Evolutionary conservation across 768 basidiomycete genomes (phyloP), one percentile per base, ranked within the genome.

Genomic region (Lactarius quietus): DNA sequence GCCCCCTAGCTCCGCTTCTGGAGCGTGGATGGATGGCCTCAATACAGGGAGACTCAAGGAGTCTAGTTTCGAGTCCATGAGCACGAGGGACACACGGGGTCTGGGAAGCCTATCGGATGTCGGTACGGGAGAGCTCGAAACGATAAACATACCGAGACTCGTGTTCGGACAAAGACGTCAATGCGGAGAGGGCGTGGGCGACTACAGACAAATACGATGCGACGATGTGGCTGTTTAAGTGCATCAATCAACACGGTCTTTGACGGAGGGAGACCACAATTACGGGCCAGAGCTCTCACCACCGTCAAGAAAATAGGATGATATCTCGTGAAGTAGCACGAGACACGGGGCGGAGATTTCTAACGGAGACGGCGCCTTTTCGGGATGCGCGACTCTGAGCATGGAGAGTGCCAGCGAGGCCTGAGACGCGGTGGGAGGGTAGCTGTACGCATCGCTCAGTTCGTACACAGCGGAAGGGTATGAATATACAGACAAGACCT

Each of bases 401-500:
- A 61, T 68, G 28, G 69, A 70, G 48, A 70, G 67, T 1, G 51
- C 45, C 23, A 70, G 53, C 9, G 63, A 61, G 20, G 64, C 52
- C 26, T 70, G 69, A 15, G 52, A 6, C 3, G 69, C 33, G 12
- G 57, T 68, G 9, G 58, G 36, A 0, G 69, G 64, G 41, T 70
- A 70, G 53, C 69, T 70, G 51, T 12, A 33, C 20, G 20, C 33
- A n/a, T 23, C 26, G 14, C 57, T 55, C 3, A 41, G 57, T 28
- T 26, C 6, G 7, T 33, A 28, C n/a, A 8, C 31, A 15, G n/a
- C 17, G 18, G 23, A 57, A 5, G 17, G 6, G 23, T 3, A 38
- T 17, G 36, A 61, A 15, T 57, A 14, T 57, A 80, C 85, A 63
- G 66, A 91, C 90, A 87, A 82, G 59, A 89, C 75, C 12, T 75